Conservation (phyloP, 1,139 yeast genomes). For the Blastobotrys niveus region DNA sequence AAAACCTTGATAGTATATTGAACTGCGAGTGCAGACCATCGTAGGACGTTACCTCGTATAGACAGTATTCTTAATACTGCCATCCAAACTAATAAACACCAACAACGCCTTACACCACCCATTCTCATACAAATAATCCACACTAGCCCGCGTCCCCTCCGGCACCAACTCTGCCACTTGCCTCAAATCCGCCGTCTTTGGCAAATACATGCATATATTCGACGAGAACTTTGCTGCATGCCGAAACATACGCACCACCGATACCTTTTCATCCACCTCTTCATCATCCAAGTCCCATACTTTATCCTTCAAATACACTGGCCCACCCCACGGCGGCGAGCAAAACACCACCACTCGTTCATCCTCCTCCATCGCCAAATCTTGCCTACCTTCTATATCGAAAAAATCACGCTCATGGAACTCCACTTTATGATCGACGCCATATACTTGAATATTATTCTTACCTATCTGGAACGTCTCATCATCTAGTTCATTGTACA, state of each 20-base stretch:
- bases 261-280: slow-evolving; percentile 24
- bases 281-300: slow-evolving; percentile 42
- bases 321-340: slow-evolving; percentile 99
- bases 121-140: slow-evolving; percentile 20
- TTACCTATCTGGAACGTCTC: slow-evolving; percentile 60
- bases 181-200: slow-evolving; percentile 57
- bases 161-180: slow-evolving; percentile 36
- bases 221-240: slow-evolving; percentile 46
- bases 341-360: slow-evolving; percentile 53
- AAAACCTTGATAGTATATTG: no score
- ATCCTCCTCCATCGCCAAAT: not conserved
- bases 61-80: slow-evolving; percentile 6
- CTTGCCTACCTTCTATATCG: slow-evolving; percentile 17
- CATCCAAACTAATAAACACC: slow-evolving; percentile 20
- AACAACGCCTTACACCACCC: slow-evolving; percentile 23
- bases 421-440: slow-evolving; percentile 38
- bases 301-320: slow-evolving; percentile 46
- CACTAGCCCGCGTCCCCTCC: slow-evolving; percentile 10
- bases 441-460: slow-evolving; percentile 71
- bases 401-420: slow-evolving; percentile 28
- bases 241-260: slow-evolving; percentile 28
- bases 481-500: slow-evolving; percentile 61
- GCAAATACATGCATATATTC: slow-evolving; percentile 68
- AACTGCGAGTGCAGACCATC: no score
- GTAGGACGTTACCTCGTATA: slow-evolving; percentile 6